Evolutionary conservation across 2,329 filamentous ascomycete species (phyloP).

Genomic region (Cryphonectria nitschkei): DNA sequence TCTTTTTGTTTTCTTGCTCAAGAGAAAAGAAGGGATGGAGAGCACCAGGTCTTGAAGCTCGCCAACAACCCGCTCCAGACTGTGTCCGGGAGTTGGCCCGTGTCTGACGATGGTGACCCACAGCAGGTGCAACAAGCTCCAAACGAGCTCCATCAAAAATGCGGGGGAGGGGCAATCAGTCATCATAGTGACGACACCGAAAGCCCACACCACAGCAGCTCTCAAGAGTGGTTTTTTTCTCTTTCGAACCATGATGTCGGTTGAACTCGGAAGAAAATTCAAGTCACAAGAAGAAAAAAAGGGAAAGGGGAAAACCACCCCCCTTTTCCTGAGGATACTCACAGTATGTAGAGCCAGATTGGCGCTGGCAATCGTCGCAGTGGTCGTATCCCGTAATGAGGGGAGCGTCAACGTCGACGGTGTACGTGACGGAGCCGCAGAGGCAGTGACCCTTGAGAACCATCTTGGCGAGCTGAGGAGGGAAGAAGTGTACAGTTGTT

Average conservation of each 20-base stretch:
- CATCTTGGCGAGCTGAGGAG: constrained; percentile 51
- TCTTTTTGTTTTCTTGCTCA: no score
- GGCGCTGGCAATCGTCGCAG: constrained; percentile 74
- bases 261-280: background rate
- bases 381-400: constrained; percentile 68
- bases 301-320: background rate
- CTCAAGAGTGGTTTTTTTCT: background rate
- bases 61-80: no score
- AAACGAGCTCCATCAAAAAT: constrained; percentile 13
- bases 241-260: background rate
- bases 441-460: constrained; percentile 71
- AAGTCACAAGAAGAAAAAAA: background rate
- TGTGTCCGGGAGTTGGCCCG: background rate
- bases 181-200: constrained; percentile 15
- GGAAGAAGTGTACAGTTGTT: background rate
- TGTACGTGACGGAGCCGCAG: constrained; percentile 73
- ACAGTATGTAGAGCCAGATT: constrained; percentile 72
- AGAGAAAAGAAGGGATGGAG: no score
- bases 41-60: no score
- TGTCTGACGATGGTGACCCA: background rate
- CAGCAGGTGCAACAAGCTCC: background rate
- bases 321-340: constrained; percentile 33
- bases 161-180: constrained; percentile 23
- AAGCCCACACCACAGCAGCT: constrained; percentile 11
- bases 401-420: constrained; percentile 55